Base-by-base conservation (phyloP, 1,139 yeast genomes). In the Nakaseomyces sp. region DNA sequence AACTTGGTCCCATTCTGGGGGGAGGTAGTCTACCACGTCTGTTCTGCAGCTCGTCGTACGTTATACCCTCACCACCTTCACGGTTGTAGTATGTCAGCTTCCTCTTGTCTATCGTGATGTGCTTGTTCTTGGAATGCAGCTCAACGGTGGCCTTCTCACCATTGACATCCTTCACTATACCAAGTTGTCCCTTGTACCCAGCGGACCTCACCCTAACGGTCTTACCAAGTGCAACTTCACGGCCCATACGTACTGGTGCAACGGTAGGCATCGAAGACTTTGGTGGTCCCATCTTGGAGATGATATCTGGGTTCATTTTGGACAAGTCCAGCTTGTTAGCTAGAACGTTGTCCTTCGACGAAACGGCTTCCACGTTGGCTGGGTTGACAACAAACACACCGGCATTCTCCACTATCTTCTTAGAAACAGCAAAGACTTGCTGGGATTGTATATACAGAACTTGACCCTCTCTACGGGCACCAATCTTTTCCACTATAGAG, bases 121-220 rank as follows among this genome's bases (percentile, higher is more conserved):
- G 85, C 63, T 91, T 93, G 58, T 82, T 81, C 57, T 88, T 89
- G 31, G 96, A 85, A 64, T 91, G 97, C 52, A 91, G 74, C 66
- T 91, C 99, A 40, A 91, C 84, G 49, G 97, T 76, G 2, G 97
- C 97, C 55, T 74, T 77, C 17, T 81, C 82, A 49, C 94, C 98
- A 54, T 88, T 93, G 12, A 95, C 86, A 60, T 91, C 97, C 50
- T 85, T 84, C 35, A 93, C 88, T 53, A 86, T 84, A 60, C 98
- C 99, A 70, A 83, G 81, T 54, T 88, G 77, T 36, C 98, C 97
- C 67, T 91, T 93, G 65, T 89, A 87, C 50, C 89, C 89, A 5
- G 97, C 96, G 9, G 80, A 71, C 55, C 84, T 79, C 41, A 93
- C 84, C 48, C 89, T 79, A 25, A 91, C 96, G 47, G 85, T 83